Evolutionary conservation across 1,284 basidiomycete species (phyloP), one percentile per base, ranked within the genome.

Genomic region (Heterobasidion occidentale): DNA sequence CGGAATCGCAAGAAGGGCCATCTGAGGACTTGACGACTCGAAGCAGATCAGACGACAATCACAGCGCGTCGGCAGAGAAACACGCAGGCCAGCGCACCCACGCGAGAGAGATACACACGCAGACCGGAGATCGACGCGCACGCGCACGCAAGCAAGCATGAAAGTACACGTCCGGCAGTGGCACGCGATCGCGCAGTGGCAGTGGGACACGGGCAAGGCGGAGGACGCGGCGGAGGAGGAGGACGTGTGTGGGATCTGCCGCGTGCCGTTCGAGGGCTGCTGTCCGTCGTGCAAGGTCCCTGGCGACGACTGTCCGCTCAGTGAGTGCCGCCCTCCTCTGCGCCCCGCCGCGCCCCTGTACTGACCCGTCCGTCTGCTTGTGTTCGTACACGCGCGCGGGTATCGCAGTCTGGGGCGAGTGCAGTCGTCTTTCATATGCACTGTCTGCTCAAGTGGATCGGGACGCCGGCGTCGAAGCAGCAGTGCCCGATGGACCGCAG

Each of bases 401-500:
- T 47, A 7, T 49, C 36, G 33, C 59, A 95, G 94, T 97, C 57
- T 97, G 93, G 92, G 94, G 94, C 33, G 88, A 95, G 72, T 98
- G 94, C 67, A 92, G 86, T 7, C 69, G 86, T 96, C 56, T 95
- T 94, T 68, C 93, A 95, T 69, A 92, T 94, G 91, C 92, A 95
- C 70, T 97, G 94, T 72, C 74, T 98, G 12, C 78, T 95, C 62
- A 96, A 96, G 69, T 98, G 94, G 94, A 84, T 97, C 59, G 85
- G 85, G 2, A 94, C 92, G 0, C 78, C 86, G 3, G 82, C 88
- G 14, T 92, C 89, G 38, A 95, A 95, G 68, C 85, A 89, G 63
- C 91, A 93, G 65, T 97, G 94, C 75, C 94, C 94, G 11, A 94
- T 98, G 88, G 94, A 97, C 67, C 78, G 94, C 47, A 77, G 92